phyloP scores from a whole-genome alignment of 2,329 filamentous ascomycete genomes.

The Zarea fungicola region DNA sequence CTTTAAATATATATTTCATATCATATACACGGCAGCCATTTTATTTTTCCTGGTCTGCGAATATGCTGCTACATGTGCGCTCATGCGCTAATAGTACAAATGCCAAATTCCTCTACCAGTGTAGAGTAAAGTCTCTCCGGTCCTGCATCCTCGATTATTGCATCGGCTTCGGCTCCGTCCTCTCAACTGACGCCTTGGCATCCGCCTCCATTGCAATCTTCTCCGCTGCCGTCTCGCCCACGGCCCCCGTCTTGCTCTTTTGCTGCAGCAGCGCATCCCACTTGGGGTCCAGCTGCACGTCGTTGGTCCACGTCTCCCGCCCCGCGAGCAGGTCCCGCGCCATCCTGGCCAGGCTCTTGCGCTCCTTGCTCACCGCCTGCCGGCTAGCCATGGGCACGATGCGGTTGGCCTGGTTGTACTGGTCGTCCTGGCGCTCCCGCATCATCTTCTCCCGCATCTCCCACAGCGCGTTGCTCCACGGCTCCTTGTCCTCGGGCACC shows the following conservation, averaged over 20 bases:
- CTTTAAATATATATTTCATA: conserved; percentile 21
- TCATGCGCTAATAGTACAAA: conserved; percentile 13
- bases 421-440: conserved; percentile 33
- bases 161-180: not conserved
- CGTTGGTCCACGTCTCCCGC: conserved; percentile 55
- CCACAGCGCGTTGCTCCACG: conserved; percentile 61
- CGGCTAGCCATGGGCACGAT: conserved; percentile 37
- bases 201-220: conserved; percentile 13
- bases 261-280: conserved; percentile 34
- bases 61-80: conserved; percentile 13
- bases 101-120: not conserved
- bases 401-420: conserved; percentile 27
- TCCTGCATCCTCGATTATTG: too few relatives aligned
- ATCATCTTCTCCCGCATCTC: conserved; percentile 46
- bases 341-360: conserved; percentile 52
- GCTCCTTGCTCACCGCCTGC: conserved; percentile 35
- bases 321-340: conserved; percentile 59
- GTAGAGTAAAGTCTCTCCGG: not conserved
- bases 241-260: conserved; percentile 17
- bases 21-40: conserved; percentile 15
- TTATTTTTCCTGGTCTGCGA: conserved; percentile 6
- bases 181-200: not conserved
- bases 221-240: conserved; percentile 22
- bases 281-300: conserved; percentile 39
- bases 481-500: conserved; percentile 53